phyloP scores from a whole-genome alignment of 805 yeast genomes.

The Spencermartinsiella europaea region DNA sequence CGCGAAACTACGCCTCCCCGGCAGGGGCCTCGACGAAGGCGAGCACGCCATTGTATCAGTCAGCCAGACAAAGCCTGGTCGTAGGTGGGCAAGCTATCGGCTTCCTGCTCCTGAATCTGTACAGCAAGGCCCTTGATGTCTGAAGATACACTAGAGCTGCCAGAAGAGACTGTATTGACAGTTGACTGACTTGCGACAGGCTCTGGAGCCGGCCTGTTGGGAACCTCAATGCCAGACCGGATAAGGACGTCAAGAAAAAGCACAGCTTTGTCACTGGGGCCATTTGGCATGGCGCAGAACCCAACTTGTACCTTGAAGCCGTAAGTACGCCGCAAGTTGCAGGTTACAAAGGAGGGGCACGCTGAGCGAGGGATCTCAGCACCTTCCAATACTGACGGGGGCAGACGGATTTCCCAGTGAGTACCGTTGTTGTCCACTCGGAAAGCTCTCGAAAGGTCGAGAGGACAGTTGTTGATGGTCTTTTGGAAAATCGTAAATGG shows the following conservation, averaged over 20 bases:
- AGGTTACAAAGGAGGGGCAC: conserved; percentile 51
- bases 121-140: no score
- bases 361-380: conserved; percentile 44
- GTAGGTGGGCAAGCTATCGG: no score
- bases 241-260: conserved; percentile 12
- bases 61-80: no score
- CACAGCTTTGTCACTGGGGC: conserved; percentile 15
- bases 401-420: conserved; percentile 17
- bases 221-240: conserved; percentile 16
- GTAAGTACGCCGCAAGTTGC: conserved; percentile 48
- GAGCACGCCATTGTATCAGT: no score
- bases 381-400: conserved; percentile 30
- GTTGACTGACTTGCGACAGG: no score
- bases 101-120: no score
- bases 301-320: conserved; percentile 34
- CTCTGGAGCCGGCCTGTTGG: no score
- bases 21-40: no score
- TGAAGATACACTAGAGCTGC: no score
- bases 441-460: conserved; percentile 12
- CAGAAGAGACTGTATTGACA: no score
- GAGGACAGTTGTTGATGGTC: conserved; percentile 19
- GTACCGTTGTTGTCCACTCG: conserved; percentile 5
- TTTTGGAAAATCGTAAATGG: conserved; percentile 20
- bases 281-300: conserved; percentile 2
- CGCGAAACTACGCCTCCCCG: no score